Evolutionary conservation across 1,139 yeast species (phyloP).

Genomic region (Suhomyces ambrosiae): DNA sequence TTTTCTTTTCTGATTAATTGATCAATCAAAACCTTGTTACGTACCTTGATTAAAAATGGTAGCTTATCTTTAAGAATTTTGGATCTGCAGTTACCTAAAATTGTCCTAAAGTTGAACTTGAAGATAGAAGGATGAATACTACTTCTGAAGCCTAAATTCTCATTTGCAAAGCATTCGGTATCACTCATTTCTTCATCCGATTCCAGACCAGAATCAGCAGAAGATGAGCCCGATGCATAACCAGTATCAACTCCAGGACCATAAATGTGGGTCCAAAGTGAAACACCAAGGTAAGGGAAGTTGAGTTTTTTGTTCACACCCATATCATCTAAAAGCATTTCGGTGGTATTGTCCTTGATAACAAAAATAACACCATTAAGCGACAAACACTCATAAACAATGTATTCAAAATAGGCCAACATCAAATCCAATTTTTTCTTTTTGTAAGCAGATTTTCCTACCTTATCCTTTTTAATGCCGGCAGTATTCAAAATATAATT

Average conservation of each 20-base stretch:
- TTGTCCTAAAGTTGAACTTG: slow-evolving; percentile 38
- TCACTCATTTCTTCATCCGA: slow-evolving; percentile 18
- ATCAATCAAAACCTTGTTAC: slow-evolving; percentile 28
- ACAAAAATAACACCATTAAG: slow-evolving; percentile 37
- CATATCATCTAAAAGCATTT: slow-evolving; percentile 31
- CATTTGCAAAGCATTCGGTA: slow-evolving; percentile 20
- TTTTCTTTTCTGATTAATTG: slow-evolving; percentile 17
- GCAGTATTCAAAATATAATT: slow-evolving; percentile 41
- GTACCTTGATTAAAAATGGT: slow-evolving; percentile 36
- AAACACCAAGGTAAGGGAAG: slow-evolving; percentile 38
- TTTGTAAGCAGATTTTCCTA: slow-evolving; percentile 20
- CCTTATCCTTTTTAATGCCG: slow-evolving; percentile 23
- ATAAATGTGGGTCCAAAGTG: slow-evolving; percentile 41
- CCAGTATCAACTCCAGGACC: slow-evolving; percentile 27
- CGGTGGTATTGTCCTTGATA: slow-evolving; percentile 34
- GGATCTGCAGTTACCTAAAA: slow-evolving; percentile 39
- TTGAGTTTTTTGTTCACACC: slow-evolving; percentile 20
- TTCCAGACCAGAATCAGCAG: slow-evolving; percentile 15
- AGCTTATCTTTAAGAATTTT: slow-evolving; percentile 37
- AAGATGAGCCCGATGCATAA: slow-evolving; percentile 16
- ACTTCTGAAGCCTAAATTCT: slow-evolving; percentile 22
- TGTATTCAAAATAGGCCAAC: slow-evolving; percentile 39
- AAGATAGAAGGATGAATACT: slow-evolving; percentile 32
- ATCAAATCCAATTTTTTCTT: slow-evolving; percentile 38
- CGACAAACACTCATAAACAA: slow-evolving; percentile 39